Evolutionary conservation across 345 rosid species (phyloP).

Genomic region (Camelina hispida): DNA sequence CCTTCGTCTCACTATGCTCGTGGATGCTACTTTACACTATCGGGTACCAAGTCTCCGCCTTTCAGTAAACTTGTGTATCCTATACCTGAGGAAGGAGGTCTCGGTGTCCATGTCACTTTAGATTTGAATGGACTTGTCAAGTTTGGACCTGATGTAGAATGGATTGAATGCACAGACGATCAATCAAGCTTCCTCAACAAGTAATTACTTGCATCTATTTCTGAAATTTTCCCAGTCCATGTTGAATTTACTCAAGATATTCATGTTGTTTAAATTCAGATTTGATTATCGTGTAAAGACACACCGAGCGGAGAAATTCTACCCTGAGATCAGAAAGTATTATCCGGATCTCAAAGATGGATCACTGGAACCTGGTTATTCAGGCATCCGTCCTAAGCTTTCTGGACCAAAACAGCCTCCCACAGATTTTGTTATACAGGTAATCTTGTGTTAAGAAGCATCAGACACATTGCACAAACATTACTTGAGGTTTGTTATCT

Average conservation of each 20-base stretch:
- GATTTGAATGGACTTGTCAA: constrained; percentile 87
- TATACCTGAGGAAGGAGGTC: constrained; percentile 88
- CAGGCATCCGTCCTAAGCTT: constrained; percentile 90
- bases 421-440: constrained; percentile 82
- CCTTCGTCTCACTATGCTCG: constrained; percentile 75
- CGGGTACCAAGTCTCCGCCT: constrained; percentile 55
- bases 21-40: constrained; percentile 81
- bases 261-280: constrained; percentile 48
- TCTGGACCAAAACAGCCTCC: constrained; percentile 75
- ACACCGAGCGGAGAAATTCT: constrained; percentile 61
- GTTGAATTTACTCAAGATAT: constrained; percentile 27
- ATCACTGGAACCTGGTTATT: constrained; percentile 73
- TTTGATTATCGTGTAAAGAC: constrained; percentile 69
- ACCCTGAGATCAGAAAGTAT: constrained; percentile 78
- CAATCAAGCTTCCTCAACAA: constrained; percentile 73
- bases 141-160: constrained; percentile 97
- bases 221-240: neutral
- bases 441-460: constrained; percentile 30
- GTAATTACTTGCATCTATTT: constrained; percentile 48
- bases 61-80: constrained; percentile 83
- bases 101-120: constrained; percentile 89
- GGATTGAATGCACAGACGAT: constrained; percentile 68
- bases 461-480: neutral
- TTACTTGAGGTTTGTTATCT: constrained; percentile 21
- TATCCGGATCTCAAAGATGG: constrained; percentile 78